A percentile compares a stretch with the other conserved stretches of the same genome.
These are phyloP conservation scores for Hemisphaericaspora nanyangensis DNA, from an alignment of 805 yeast genomes.

Conservation along the genomic window DNA sequence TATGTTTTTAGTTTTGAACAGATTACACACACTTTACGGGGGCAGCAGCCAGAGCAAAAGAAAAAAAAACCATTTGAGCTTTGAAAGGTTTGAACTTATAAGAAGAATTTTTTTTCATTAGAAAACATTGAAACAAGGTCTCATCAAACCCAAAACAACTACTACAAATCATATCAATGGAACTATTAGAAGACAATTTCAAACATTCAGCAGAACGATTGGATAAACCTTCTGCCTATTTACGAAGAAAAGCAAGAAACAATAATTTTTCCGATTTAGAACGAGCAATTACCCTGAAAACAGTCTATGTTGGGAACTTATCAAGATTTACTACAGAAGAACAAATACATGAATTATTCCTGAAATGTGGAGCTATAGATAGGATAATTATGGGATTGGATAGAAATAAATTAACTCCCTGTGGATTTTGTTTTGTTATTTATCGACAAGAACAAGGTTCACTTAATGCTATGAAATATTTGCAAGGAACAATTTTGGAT, in stretches of 20 bases:
- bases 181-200: conserved; percentile 43
- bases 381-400: conserved; percentile 93
- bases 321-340: conserved; percentile 93
- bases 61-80: too few species aligned
- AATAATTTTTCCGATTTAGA: conserved; percentile 53
- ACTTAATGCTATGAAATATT: conserved; percentile 74
- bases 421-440: conserved; percentile 94
- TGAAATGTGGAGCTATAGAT: conserved; percentile 74
- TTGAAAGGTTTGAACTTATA: too few species aligned
- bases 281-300: conserved; percentile 60
- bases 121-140: too few species aligned
- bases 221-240: conserved; percentile 69
- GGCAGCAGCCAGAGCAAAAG: too few species aligned
- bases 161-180: too few species aligned
- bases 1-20: too few species aligned
- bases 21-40: too few species aligned
- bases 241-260: conserved; percentile 59
- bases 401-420: conserved; percentile 85
- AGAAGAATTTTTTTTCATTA: too few species aligned
- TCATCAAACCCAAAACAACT: too few species aligned
- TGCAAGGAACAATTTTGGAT: conserved; percentile 79
- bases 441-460: conserved; percentile 69
- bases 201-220: conserved; percentile 62
- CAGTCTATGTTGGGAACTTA: conserved; percentile 88
- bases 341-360: conserved; percentile 83